Evolutionary conservation across 441 rosid species (phyloP).

Genomic region (Adansonia rubrostipa): DNA sequence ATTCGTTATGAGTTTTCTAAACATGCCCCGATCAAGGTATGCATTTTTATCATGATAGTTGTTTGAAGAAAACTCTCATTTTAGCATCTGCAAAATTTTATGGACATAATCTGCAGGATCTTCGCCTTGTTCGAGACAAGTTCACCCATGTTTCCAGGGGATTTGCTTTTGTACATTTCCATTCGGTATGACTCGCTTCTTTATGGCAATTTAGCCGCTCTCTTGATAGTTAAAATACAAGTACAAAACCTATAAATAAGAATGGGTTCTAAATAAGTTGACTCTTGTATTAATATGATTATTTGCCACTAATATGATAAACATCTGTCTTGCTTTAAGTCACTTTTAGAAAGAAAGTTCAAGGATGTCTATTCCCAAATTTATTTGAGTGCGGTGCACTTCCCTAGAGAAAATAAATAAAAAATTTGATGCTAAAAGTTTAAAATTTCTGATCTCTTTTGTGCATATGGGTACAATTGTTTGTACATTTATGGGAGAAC

Average conservation of each 20-base stretch:
- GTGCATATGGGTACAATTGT: not conserved
- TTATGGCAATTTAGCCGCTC: constrained; percentile 11
- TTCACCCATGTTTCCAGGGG: constrained; percentile 99
- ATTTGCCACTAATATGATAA: not conserved
- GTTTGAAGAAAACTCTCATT: constrained; percentile 10
- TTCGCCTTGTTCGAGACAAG: constrained; percentile 97
- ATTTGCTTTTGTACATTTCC: constrained; percentile 95
- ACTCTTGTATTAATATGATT: not conserved
- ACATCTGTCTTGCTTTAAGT: not conserved
- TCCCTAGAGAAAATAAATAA: not conserved
- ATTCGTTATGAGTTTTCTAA: constrained; percentile 96
- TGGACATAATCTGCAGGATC: constrained; percentile 68
- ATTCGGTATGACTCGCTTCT: constrained; percentile 62
- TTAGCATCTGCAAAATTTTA: constrained; percentile 22
- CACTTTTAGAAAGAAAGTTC: not conserved
- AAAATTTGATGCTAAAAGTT: not conserved
- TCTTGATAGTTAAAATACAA: constrained; percentile 5
- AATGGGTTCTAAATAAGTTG: constrained; percentile 1
- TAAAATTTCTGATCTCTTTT: not conserved
- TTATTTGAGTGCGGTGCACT: not conserved
- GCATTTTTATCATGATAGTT: not conserved
- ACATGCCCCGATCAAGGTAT: constrained; percentile 95
- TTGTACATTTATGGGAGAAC: not conserved
- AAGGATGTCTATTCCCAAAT: not conserved
- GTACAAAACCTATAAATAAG: constrained; percentile 6